phyloP scores from a whole-genome alignment of 1,284 basidiomycete species.

The Neolentinus lepideus region DNA sequence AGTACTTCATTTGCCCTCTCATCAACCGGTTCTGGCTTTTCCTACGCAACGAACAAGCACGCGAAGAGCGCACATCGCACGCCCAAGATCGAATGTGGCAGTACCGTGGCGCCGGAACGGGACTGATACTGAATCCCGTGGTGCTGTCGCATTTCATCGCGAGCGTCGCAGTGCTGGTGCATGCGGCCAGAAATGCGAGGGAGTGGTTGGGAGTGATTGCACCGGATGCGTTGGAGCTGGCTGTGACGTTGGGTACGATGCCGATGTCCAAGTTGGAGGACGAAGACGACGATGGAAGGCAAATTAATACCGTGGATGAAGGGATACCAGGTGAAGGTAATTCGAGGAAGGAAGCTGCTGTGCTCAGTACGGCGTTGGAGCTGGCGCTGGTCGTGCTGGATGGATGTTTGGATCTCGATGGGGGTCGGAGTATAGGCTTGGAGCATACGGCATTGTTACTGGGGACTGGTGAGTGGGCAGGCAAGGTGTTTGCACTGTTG shows the following conservation, averaged over 20 bases:
- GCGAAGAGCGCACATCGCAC: constrained; percentile 61
- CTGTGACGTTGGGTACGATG: constrained; percentile 66
- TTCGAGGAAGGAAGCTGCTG: constrained; percentile 48
- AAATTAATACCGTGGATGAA: constrained; percentile 9
- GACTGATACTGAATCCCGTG: constrained; percentile 71
- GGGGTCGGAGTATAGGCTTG: constrained; percentile 66
- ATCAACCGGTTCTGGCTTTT: constrained; percentile 90
- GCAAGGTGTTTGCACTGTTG: constrained; percentile 55
- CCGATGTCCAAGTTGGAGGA: constrained; percentile 44
- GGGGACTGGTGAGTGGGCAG: constrained; percentile 77
- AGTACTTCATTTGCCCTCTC: constrained; percentile 82
- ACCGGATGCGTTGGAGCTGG: constrained; percentile 78
- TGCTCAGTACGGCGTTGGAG: constrained; percentile 72
- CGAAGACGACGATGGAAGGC: constrained; percentile 34
- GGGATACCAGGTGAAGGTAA: constrained; percentile 12
- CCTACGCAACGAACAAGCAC: constrained; percentile 71
- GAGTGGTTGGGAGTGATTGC: constrained; percentile 77
- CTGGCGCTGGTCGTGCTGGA: constrained; percentile 75
- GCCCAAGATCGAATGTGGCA: constrained; percentile 34
- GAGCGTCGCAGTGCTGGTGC: constrained; percentile 75
- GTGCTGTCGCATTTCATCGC: constrained; percentile 70
- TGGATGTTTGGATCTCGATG: constrained; percentile 67
- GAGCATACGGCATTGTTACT: constrained; percentile 70
- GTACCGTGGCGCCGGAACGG: constrained; percentile 71
- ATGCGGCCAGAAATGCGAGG: constrained; percentile 73